A percentile compares a stretch with the other conserved stretches of the same genome.
Evolutionary conservation across 768 basidiomycete species (phyloP).

Genomic region (Kwoniella botswanensis): DNA sequence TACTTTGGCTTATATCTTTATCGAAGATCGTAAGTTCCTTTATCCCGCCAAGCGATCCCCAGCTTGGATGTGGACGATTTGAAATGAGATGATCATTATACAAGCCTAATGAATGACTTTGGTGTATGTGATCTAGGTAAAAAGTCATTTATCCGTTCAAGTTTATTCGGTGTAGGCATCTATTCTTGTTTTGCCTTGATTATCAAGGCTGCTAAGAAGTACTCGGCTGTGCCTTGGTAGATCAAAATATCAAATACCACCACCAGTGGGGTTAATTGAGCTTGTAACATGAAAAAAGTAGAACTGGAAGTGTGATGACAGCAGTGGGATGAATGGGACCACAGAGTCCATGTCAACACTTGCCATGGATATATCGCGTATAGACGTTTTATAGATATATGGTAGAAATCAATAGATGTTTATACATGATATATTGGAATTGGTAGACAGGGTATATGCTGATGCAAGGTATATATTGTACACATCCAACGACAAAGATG

Average conservation of each 20-base stretch:
- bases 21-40: slow-evolving; percentile 35
- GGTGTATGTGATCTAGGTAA: not conserved
- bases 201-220: slow-evolving; percentile 28
- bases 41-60: not conserved
- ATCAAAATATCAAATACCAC: not conserved
- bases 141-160: slow-evolving; percentile 22
- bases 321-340: not conserved
- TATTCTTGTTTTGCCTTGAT: slow-evolving; percentile 23
- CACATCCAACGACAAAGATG: not conserved
- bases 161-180: slow-evolving; percentile 24
- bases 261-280: no score
- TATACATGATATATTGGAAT: not conserved
- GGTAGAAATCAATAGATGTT: no score
- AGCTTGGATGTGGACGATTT: not conserved
- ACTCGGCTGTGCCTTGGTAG: slow-evolving; percentile 16
- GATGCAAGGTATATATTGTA: not conserved
- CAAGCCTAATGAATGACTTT: not conserved
- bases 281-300: no score
- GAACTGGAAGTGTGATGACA: no score
- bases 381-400: no score
- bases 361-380: no score
- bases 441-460: not conserved
- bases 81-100: not conserved
- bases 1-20: slow-evolving; percentile 40
- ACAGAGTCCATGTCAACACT: no score